Base-by-base conservation (phyloP, 2,329 filamentous ascomycete species). In the Hymenoscyphus linearis region DNA sequence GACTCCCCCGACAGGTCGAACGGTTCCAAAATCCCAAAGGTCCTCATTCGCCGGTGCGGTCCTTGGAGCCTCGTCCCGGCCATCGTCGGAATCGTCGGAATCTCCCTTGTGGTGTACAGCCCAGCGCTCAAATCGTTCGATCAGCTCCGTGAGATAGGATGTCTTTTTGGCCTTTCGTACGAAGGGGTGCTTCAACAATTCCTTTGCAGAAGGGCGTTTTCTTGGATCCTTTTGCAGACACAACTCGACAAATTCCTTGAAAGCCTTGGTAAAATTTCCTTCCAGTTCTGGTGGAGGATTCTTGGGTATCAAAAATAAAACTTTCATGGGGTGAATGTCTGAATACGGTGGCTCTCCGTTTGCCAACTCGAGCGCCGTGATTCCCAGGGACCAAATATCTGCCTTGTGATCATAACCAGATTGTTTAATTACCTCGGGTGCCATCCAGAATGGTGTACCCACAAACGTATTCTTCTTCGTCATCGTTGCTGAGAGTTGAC, bases 391-490 rank as follows among this genome's bases (percentile, higher is more conserved):
- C 93, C 93, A 98, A 62, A 98, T 96, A 73, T 98, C 93, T 52
- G 93, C 93, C 77, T 97, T 97, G 78, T 96, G 91, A 75, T 97
- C 93, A 78, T 98, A 97, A 55, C 93, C 93, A 61, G 92, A 96
- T 75, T 99, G 93, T 77, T 96, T 96, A 75, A 99, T 99, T 60
- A 98, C 93, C 77, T 99, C 93, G 12, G 93, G 93, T 2, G 95
- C 93, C 93, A 99, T 99, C 95, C 95, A 99, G 74, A 98, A 99
- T 1, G 95, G 93, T 0, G 93, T 98, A 36, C 95, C 95, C 35
- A 99, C 93, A 74, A 98, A 99, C 0, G 93, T 98, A 74, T 98
- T 98, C 79, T 98, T 98, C 82, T 98, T 98, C 65, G 93, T 97
- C 93, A 98, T 98, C 56, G 93, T 99, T 6, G 93, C 93, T 10